Evolutionary conservation across 2,329 filamentous ascomycete genomes (phyloP).

Genomic region (Nannizziopsis barbatae): DNA sequence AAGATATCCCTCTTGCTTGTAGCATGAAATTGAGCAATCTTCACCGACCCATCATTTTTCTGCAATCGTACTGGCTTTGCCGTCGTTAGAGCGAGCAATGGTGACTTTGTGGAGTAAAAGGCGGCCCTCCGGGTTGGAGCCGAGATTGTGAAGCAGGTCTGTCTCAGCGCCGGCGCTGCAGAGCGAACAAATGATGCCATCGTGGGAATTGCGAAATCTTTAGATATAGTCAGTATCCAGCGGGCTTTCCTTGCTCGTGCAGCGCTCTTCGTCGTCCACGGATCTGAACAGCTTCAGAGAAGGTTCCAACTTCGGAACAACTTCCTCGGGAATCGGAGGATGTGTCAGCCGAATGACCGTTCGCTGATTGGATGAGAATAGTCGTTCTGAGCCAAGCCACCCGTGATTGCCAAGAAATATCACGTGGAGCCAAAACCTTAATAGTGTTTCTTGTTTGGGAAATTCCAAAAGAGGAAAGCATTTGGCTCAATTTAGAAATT

Average conservation of each 20-base stretch:
- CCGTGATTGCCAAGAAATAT: constrained; percentile 10
- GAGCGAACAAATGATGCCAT: constrained; percentile 36
- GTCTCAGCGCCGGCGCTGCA: constrained; percentile 27
- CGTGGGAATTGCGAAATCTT: not conserved
- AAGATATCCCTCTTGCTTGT: constrained; percentile 64
- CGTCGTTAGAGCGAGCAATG: constrained; percentile 13
- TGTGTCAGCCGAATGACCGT: constrained; percentile 14
- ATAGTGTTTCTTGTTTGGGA: not conserved
- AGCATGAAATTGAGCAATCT: constrained; percentile 76
- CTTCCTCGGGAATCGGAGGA: constrained; percentile 12
- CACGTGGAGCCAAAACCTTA: not conserved
- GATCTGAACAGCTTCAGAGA: not conserved
- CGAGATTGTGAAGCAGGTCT: constrained; percentile 27
- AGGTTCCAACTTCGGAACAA: constrained; percentile 10
- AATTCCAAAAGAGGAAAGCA: not conserved
- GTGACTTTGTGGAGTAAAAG: constrained; percentile 19
- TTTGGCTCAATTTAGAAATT: not conserved
- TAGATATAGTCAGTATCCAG: not conserved
- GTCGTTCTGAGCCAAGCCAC: constrained; percentile 13
- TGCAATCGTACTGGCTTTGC: constrained; percentile 19
- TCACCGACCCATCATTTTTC: constrained; percentile 31
- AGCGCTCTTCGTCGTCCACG: not conserved
- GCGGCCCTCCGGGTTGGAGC: constrained; percentile 20
- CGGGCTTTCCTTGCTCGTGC: not conserved
- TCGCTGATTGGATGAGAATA: constrained; percentile 14